These are phyloP conservation scores for Sphagnum tenellum DNA, from an alignment of 225 moss, liverwort and hornwort species.

Conservation along the genomic window DNA sequence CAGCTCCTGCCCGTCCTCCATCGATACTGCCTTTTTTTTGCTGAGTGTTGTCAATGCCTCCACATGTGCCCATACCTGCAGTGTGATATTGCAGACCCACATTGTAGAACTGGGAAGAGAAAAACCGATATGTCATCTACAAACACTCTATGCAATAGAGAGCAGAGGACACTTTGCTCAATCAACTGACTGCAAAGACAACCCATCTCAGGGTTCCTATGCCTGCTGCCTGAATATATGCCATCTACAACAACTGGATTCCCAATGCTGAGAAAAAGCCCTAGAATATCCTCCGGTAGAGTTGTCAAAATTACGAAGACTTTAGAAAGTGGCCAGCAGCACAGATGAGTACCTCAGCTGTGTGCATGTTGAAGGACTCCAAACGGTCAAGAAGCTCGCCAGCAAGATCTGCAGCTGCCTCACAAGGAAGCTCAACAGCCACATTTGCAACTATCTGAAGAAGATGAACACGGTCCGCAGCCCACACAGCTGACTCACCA, in stretches of 20 bases:
- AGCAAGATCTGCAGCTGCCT: constrained; percentile 44
- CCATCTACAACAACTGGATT: too few species aligned
- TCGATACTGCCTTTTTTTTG: constrained; percentile 29
- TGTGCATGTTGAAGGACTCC: constrained; percentile 49
- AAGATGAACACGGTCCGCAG: constrained; percentile 36
- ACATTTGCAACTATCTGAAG: constrained; percentile 48
- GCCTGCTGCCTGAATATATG: too few species aligned
- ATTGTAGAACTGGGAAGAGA: neutral
- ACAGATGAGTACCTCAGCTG: constrained; percentile 31
- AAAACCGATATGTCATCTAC: neutral
- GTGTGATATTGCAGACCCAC: neutral
- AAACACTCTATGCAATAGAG: neutral
- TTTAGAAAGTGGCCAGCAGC: too few species aligned
- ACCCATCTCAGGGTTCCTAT: too few species aligned
- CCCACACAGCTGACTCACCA: constrained; percentile 31
- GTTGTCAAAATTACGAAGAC: too few species aligned
- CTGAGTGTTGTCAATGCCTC: constrained; percentile 41
- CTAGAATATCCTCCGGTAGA: too few species aligned
- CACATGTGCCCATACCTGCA: constrained; percentile 51
- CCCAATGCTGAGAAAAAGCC: too few species aligned
- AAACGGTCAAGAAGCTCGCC: constrained; percentile 35
- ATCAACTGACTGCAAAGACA: too few species aligned
- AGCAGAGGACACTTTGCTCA: neutral
- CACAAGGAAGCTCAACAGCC: constrained; percentile 42
- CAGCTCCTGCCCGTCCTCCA: constrained; percentile 35